Conservation (phyloP, 1,284 basidiomycete genomes). For the Pseudozyma hubeiensis region DNA sequence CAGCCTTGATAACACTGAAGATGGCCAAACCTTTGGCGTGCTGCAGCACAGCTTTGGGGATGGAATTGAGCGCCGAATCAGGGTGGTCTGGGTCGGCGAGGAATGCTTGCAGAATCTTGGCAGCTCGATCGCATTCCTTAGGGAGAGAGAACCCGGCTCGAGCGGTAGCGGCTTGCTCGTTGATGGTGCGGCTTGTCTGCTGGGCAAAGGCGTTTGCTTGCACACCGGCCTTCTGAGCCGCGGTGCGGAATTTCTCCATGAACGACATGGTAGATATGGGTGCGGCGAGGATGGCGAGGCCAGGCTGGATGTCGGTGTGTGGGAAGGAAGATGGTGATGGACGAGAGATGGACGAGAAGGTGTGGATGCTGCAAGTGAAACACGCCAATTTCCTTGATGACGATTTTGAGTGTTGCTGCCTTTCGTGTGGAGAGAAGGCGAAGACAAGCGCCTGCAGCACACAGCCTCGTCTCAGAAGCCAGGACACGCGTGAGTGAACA, state of each 20-base stretch:
- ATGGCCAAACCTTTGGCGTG: constrained; percentile 86
- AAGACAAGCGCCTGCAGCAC: background rate
- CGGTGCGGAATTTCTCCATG: constrained; percentile 81
- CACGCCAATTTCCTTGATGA: background rate
- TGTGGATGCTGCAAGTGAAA: constrained; percentile 4
- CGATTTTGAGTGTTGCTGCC: background rate
- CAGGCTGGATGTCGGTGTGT: background rate
- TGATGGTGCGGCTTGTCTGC: constrained; percentile 49
- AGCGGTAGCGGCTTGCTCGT: constrained; percentile 58
- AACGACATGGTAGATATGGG: constrained; percentile 70
- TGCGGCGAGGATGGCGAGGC: no score
- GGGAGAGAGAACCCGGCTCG: constrained; percentile 65
- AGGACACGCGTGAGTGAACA: background rate
- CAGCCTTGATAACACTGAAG: constrained; percentile 84
- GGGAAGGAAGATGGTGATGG: background rate
- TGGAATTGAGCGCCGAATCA: constrained; percentile 90
- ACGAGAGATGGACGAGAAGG: background rate
- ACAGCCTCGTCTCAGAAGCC: no score
- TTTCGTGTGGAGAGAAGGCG: constrained; percentile 3
- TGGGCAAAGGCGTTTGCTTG: constrained; percentile 66
- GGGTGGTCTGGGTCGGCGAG: constrained; percentile 89
- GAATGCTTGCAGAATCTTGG: constrained; percentile 88
- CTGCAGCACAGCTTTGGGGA: constrained; percentile 92
- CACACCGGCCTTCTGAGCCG: constrained; percentile 80
- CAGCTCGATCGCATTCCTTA: constrained; percentile 77